Conservation (phyloP, 768 basidiomycete genomes). For the Trametes coccinea region DNA sequence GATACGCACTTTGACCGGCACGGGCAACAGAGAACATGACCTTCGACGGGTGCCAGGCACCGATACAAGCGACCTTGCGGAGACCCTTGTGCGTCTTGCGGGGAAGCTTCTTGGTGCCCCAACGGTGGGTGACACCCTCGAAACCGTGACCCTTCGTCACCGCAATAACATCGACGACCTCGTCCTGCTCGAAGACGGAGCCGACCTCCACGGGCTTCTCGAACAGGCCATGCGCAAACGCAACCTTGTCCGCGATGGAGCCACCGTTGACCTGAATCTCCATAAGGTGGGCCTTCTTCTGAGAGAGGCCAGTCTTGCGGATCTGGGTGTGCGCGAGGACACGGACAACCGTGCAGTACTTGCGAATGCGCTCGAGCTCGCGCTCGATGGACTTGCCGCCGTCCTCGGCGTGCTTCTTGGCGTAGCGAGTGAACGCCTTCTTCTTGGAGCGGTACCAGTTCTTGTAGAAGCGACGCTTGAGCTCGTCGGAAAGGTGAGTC, state of each 20-base stretch:
- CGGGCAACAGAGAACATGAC: slow-evolving; percentile 99
- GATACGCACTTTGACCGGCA: slow-evolving; percentile 93
- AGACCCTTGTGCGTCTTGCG: slow-evolving; percentile 99
- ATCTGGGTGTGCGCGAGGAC: slow-evolving; percentile 99
- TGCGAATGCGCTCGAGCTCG: slow-evolving; percentile 98
- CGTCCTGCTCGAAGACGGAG: slow-evolving; percentile 93
- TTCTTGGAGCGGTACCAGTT: slow-evolving; percentile 99
- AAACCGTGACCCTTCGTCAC: slow-evolving; percentile 99
- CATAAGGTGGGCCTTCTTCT: slow-evolving; percentile 99
- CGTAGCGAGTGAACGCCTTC: slow-evolving; percentile 99
- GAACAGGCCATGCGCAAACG: slow-evolving; percentile 89
- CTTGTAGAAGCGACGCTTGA: slow-evolving; percentile 99
- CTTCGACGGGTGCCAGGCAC: slow-evolving; percentile 98
- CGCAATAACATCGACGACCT: slow-evolving; percentile 94
- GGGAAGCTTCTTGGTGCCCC: slow-evolving; percentile 99
- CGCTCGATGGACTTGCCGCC: slow-evolving; percentile 88
- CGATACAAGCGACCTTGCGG: slow-evolving; percentile 98
- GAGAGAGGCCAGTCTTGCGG: slow-evolving; percentile 93
- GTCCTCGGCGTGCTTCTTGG: slow-evolving; percentile 98
- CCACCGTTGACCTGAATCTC: slow-evolving; percentile 99
- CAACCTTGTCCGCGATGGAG: slow-evolving; percentile 93
- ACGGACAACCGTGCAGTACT: slow-evolving; percentile 99
- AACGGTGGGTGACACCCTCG: slow-evolving; percentile 99
- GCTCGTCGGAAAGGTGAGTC: slow-evolving; percentile 93
- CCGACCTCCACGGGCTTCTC: slow-evolving; percentile 92